These are phyloP conservation scores for Grosmannia penicillata DNA, from an alignment of 2,329 filamentous ascomycete genomes.

Conservation along the genomic window DNA sequence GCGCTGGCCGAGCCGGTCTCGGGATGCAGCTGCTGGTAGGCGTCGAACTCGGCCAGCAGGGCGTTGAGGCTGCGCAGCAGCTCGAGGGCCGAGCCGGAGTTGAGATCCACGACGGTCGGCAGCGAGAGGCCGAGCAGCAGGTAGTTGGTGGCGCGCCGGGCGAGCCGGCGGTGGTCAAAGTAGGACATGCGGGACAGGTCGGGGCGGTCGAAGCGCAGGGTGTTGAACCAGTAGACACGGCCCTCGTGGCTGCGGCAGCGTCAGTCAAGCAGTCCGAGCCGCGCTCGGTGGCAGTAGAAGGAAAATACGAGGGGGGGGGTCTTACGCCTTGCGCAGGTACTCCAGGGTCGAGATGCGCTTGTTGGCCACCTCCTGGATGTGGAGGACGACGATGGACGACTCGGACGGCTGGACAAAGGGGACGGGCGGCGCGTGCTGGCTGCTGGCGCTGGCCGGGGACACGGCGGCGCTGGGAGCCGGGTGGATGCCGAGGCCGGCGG, in stretches of 20 bases:
- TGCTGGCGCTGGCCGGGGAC: slow-evolving; percentile 12
- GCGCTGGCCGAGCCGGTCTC: slow-evolving; percentile 48
- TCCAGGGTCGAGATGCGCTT: slow-evolving; percentile 92
- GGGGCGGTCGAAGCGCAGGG: slow-evolving; percentile 72
- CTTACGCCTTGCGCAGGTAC: slow-evolving; percentile 83
- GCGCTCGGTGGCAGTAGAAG: too few relatives aligned
- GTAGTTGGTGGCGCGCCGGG: slow-evolving; percentile 84
- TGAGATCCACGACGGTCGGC: slow-evolving; percentile 77
- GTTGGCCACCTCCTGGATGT: slow-evolving; percentile 70
- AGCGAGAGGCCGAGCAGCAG: slow-evolving; percentile 85
- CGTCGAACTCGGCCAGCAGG: slow-evolving; percentile 81
- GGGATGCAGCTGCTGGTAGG: slow-evolving; percentile 77
- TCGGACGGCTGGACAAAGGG: slow-evolving; percentile 18
- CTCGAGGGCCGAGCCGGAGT: slow-evolving; percentile 63
- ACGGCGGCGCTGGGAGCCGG: slow-evolving; percentile 14
- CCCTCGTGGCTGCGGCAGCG: slow-evolving; percentile 91
- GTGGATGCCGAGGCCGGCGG: background rate
- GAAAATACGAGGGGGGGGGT: slow-evolving; percentile 10
- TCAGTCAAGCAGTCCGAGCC: too few relatives aligned
- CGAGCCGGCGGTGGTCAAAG: slow-evolving; percentile 70
- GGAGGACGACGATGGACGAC: slow-evolving; percentile 34
- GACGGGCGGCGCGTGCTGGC: slow-evolving; percentile 14
- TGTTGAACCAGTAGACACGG: slow-evolving; percentile 96
- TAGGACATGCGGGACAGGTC: slow-evolving; percentile 74
- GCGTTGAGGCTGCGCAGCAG: slow-evolving; percentile 78